Conservation (phyloP, 2,329 filamentous ascomycete genomes). For the Alternaria sp. region DNA sequence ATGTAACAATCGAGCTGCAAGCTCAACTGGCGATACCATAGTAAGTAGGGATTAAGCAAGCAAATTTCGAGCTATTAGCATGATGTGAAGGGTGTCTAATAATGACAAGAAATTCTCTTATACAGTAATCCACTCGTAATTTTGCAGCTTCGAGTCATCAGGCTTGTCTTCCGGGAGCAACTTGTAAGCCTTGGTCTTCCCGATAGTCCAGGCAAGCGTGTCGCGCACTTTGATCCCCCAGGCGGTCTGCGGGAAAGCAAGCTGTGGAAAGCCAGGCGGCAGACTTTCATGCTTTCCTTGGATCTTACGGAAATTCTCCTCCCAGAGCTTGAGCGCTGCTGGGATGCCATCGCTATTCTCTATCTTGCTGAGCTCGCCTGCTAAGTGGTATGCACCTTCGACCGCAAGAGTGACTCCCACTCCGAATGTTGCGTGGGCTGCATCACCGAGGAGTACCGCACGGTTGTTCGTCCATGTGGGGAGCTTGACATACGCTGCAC, state of each 20-base stretch:
- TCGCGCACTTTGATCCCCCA: slow-evolving; percentile 35
- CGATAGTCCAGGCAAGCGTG: slow-evolving; percentile 2
- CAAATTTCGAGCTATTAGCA: no score
- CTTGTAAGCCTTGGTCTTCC: slow-evolving; percentile 16
- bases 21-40: no score
- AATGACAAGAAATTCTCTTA: background rate
- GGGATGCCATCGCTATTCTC: slow-evolving; percentile 23
- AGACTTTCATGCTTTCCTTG: slow-evolving; percentile 24
- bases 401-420: slow-evolving; percentile 48
- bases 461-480: slow-evolving; percentile 57
- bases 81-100: rapidly evolving
- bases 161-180: slow-evolving; percentile 4
- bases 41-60: rapidly evolving
- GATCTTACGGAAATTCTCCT: slow-evolving; percentile 27
- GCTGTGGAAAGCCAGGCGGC: slow-evolving; percentile 25
- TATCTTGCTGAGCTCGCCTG: slow-evolving; percentile 47
- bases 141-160: slow-evolving; percentile 3
- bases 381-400: slow-evolving; percentile 50
- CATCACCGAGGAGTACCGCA: slow-evolving; percentile 63
- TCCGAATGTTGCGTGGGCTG: slow-evolving; percentile 50
- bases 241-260: slow-evolving; percentile 42
- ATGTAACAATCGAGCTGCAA: no score
- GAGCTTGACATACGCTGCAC: slow-evolving; percentile 57
- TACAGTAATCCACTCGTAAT: slow-evolving; percentile 15
- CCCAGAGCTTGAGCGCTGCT: slow-evolving; percentile 31